Evolutionary conservation across 805 yeast genomes (phyloP), one percentile per base, ranked within the genome.

Genomic region (Candida sakaeoensis): DNA sequence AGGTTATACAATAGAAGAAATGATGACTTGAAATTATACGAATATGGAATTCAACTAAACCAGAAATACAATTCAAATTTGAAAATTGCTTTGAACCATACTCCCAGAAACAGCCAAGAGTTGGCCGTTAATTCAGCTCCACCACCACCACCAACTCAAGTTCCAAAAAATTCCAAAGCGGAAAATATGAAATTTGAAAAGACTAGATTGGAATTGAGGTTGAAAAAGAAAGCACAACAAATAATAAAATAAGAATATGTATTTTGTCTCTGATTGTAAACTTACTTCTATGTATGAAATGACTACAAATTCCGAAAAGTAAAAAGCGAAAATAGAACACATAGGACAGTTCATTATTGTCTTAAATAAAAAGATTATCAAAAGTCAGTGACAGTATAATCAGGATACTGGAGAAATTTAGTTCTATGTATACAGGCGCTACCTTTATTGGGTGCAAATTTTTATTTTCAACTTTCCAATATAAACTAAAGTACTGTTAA

Each of bases 161-260:
- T 17, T 15, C 16, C 25, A 14, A 33, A 17, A 14, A 57, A 58
- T 24, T 25, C 57, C 7, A 43, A 55, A 49, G 70, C 65, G 27
- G 60, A 66, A 43, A 57, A 53, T 46, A 44, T 62, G 64, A 70
- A 69, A 33, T 61, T 74, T 40, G 78, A 72, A 42, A 70, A 72
- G 49, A 40, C 62, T 17, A 52, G 75, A 33, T 49, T 74, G 58
- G 79, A 75, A 48, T 56, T 71, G 63, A 58, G 74, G 36, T 50
- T 75, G 28, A 70, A 72, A 53, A 71, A 67, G 55, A 64, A 68
- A 40, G 77, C 61, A 2, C 61, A 57, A 30, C 63, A 53, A 49
- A 53, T 61, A 24, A 45, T 68, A 49, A 63, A 39, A 14, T 33
- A 37, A 9, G 31, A 36, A 27, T 7, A n/a, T n/a, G n/a, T n/a